Evolutionary conservation across 441 rosid genomes (phyloP), one percentile per base, ranked within the genome.

Genomic region (Bocquillonia castaneifolia): DNA sequence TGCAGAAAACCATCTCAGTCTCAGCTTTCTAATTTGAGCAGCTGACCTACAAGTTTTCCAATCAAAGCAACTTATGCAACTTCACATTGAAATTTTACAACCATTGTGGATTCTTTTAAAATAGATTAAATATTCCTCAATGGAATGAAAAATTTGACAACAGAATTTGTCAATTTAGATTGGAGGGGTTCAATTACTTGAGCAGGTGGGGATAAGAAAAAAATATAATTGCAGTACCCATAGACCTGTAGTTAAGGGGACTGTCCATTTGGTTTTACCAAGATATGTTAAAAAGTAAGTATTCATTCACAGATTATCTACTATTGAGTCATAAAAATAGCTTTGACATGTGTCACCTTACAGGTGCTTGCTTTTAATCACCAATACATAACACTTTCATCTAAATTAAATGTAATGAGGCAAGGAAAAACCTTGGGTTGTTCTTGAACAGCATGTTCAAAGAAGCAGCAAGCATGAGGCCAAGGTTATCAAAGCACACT

Each of bases 401-500:
- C 47, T 15, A 69, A 66, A 64, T 34, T 55, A 61, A 29, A 59
- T 17, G 32, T 32, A 55, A 47, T 69, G 36, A 66, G 50, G 47
- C 45, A 68, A 63, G 71, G 71, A 25, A 44, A 76, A 61, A 88
- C 91, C 91, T 88, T 69, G 79, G 87, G 65, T 86, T 81, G 78
- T 79, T 82, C 84, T 85, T 85, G 73, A 83, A 68, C 71, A 74
- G 65, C 79, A 86, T 61, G 76, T 88, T 88, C 76, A 88, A 54
- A 34, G 74, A 52, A 36, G 87, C 88, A 71, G 94, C 90, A 75
- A 88, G 79, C 82, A 83, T 62, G 77, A 88, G 90, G 63, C 90
- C 91, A 39, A 88, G 79, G 76, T 80, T 88, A 71, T 88, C 94
- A 71, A 86, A 88, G 83, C 90, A 86, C 59, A 88, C 91, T 4